A percentile compares a stretch with the other conserved stretches of the same genome.
phyloP scores from a whole-genome alignment of 2,329 filamentous ascomycete species.

The Leptographium flavum region DNA sequence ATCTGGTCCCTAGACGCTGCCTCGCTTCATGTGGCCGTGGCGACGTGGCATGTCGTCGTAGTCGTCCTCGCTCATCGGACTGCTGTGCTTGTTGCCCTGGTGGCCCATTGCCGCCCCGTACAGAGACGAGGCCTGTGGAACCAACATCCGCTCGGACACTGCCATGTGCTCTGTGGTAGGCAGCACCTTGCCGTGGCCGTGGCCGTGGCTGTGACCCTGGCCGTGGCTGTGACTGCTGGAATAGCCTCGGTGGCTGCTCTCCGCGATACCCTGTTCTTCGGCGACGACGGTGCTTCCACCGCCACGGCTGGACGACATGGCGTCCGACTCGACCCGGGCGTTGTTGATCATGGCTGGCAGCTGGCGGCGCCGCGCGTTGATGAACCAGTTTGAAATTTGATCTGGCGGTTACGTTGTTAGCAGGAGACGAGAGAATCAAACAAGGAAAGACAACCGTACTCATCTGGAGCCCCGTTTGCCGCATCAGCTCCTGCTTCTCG shows the following conservation, averaged over 20 bases:
- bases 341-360: constrained; percentile 46
- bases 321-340: constrained; percentile 35
- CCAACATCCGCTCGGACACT: neutral
- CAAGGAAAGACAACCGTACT: constrained; percentile 36
- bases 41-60: constrained; percentile 22
- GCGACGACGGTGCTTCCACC: constrained; percentile 15
- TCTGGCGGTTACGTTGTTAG: constrained; percentile 23
- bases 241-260: neutral
- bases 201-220: constrained; percentile 17
- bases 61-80: constrained; percentile 33
- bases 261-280: neutral
- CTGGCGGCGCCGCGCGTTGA: constrained; percentile 58
- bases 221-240: constrained; percentile 7
- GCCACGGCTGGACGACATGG: constrained; percentile 23
- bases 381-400: constrained; percentile 71
- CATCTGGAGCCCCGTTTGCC: constrained; percentile 61
- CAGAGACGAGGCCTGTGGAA: neutral
- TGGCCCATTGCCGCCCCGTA: constrained; percentile 20
- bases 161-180: constrained; percentile 16
- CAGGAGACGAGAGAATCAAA: constrained; percentile 3
- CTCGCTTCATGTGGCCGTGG: constrained; percentile 26
- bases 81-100: constrained; percentile 14
- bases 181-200: constrained; percentile 17
- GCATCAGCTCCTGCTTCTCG: constrained; percentile 71
- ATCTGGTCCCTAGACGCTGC: constrained; percentile 25